These are phyloP conservation scores for Striga hermonthica DNA, from an alignment of 305 asterid species.

Conservation along the genomic window DNA sequence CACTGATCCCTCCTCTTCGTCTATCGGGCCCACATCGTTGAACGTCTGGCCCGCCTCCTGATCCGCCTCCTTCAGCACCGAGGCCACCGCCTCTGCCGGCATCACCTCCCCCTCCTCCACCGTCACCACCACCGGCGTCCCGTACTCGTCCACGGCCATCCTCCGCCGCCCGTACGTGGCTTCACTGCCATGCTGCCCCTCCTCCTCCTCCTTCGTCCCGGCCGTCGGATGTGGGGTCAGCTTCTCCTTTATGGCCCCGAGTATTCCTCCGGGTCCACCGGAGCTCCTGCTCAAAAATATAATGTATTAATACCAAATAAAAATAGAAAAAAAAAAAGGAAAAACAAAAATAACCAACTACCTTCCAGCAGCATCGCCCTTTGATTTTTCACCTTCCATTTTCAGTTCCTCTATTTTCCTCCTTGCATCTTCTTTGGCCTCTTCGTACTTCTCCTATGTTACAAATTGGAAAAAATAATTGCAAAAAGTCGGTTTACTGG, in stretches of 20 bases:
- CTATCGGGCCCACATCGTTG: conserved; percentile 49
- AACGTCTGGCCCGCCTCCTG: conserved; percentile 56
- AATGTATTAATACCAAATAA: neutral
- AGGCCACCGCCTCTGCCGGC: conserved; percentile 29
- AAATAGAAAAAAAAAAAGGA: too few species aligned
- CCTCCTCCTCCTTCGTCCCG: neutral
- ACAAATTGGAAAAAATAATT: neutral
- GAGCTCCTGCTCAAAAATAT: neutral
- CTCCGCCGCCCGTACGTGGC: conserved; percentile 30
- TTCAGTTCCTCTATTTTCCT: conserved; percentile 54
- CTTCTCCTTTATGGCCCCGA: conserved; percentile 35
- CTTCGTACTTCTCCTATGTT: conserved; percentile 40
- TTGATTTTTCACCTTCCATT: conserved; percentile 30
- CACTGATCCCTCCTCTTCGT: conserved; percentile 32
- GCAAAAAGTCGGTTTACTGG: neutral
- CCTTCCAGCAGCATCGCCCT: conserved; percentile 22
- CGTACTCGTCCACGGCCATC: conserved; percentile 31
- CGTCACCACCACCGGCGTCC: conserved; percentile 36
- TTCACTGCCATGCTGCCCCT: neutral
- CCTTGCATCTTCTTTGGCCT: conserved; percentile 45
- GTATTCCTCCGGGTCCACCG: neutral
- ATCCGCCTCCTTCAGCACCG: conserved; percentile 42
- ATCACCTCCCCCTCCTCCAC: conserved; percentile 36
- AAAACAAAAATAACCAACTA: neutral
- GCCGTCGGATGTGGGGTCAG: conserved; percentile 30